Percentiles rank a stretch among this genome's conserved stretches.
Conservation (phyloP, 1,139 yeast species). For the Casaregolazyma lundiana region DNA sequence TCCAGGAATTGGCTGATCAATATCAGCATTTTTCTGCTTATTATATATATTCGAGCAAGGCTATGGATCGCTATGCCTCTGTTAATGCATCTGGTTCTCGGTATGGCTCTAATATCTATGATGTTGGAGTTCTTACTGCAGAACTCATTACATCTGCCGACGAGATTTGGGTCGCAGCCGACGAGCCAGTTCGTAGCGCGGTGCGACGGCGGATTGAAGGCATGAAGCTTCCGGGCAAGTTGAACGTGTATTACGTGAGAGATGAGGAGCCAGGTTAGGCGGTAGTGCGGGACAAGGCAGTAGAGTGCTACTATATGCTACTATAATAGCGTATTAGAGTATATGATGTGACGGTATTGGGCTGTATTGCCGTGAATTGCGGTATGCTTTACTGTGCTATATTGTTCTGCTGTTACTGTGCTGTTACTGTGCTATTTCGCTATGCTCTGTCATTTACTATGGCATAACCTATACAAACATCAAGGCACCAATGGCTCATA, state of each 20-base stretch:
- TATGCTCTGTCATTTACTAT: no score
- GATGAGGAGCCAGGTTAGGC: not conserved
- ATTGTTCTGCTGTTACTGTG: no score
- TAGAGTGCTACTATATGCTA: no score
- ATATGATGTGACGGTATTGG: no score
- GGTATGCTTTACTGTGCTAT: no score
- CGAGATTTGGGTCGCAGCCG: not conserved
- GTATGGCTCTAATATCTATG: not conserved
- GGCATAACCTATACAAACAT: no score
- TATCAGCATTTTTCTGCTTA: not conserved
- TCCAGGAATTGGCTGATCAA: not conserved
- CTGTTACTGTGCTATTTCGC: no score
- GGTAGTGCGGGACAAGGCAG: not conserved
- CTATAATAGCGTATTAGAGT: no score
- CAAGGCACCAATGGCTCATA: no score
- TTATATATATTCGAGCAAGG: not conserved
- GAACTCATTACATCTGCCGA: not conserved
- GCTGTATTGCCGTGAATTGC: no score
- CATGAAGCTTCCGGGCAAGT: not conserved
- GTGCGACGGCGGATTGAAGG: not conserved
- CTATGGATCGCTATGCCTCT: no score
- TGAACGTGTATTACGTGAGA: not conserved
- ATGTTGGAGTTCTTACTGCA: not conserved
- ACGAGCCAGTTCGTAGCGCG: not conserved
- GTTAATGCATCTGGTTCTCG: no score